Base-by-base conservation (phyloP, 1,284 basidiomycete species). In the Waitea zeae region DNA sequence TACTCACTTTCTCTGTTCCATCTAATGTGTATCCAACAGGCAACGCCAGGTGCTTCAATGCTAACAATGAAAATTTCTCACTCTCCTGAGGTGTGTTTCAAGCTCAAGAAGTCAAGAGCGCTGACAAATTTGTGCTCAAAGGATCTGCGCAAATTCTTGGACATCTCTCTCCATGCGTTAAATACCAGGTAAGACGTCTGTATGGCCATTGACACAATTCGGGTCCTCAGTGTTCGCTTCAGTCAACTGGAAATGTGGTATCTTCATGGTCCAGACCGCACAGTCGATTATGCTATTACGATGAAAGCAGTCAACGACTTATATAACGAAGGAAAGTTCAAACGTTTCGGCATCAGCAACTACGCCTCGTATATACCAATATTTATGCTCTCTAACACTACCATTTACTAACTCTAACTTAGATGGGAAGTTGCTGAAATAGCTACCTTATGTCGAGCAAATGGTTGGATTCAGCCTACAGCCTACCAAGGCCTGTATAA, bases 211-310 rank as follows among this genome's bases (percentile, higher is more conserved):
- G 17, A 29, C 15, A 26, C 20, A 3, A 13, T 34, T 12, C 29
- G 31, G 15, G 35, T 28, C 14, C 24, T 32, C 20, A 32, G 30
- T 12, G 13, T 7, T 7, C 5, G 12, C 13, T 18, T n/a, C n/a
- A 33, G 31, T 7, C 18, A 20, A 13, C 32, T 39, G 9, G 32
- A 35, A 17, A 40, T 39, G 35, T 36, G 39, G 34, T 66, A 67
- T 49, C 52, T 64, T 4, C 62, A 65, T 39, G 53, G 46, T 2
- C 62, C 61, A 12, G 64, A 67, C 38, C 52, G 59, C 3, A 41
- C 49, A 19, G 53, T 49, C 1, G 51, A 51, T 2, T 56, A 58
- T 37, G 54, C 50, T 13, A 54, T 51, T 33, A 62, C 63, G 1
- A 40, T 64, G 22, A 47, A 46, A 27, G 59, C 58, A 2, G 49